These are phyloP conservation scores for Pyrenophora tritici-repentis DNA, from an alignment of 2,329 filamentous ascomycete species.

Conservation along the genomic window DNA sequence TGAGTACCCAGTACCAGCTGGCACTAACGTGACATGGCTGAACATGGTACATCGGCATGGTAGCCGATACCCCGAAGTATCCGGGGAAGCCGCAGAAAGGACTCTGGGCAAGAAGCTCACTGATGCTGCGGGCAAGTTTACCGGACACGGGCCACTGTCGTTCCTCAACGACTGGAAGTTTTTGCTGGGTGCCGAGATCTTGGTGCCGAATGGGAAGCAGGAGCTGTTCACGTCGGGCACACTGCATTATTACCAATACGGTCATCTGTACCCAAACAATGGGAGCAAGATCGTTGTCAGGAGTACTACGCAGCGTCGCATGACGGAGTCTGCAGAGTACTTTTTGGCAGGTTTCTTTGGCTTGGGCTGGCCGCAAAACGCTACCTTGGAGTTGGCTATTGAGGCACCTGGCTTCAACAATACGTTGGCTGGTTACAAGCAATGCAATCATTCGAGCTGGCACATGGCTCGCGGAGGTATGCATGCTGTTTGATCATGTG, in stretches of 20 bases:
- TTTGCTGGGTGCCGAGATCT: slow-evolving; percentile 70
- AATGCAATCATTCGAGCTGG: slow-evolving; percentile 66
- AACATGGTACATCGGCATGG: slow-evolving; percentile 77
- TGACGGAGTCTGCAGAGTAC: slow-evolving; percentile 77
- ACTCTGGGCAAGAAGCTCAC: slow-evolving; percentile 63
- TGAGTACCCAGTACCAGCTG: slow-evolving; percentile 70
- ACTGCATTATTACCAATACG: slow-evolving; percentile 74
- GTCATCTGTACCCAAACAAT: slow-evolving; percentile 69
- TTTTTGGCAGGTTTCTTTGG: slow-evolving; percentile 82
- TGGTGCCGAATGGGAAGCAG: slow-evolving; percentile 73
- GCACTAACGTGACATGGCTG: slow-evolving; percentile 71
- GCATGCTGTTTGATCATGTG: neutral
- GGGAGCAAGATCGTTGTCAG: slow-evolving; percentile 73
- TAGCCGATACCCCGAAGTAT: slow-evolving; percentile 70
- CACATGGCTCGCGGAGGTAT: slow-evolving; percentile 56
- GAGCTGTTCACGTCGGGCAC: slow-evolving; percentile 74
- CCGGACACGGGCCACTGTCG: slow-evolving; percentile 62
- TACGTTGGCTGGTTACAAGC: slow-evolving; percentile 68
- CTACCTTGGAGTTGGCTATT: slow-evolving; percentile 73
- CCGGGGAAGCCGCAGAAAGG: slow-evolving; percentile 58
- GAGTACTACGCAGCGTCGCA: slow-evolving; percentile 76
- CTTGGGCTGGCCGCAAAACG: slow-evolving; percentile 73
- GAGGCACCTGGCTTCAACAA: slow-evolving; percentile 70
- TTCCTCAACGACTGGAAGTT: slow-evolving; percentile 75
- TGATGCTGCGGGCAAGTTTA: slow-evolving; percentile 59